These are phyloP conservation scores for Penicillium freii DNA, from an alignment of 2,329 filamentous ascomycete species.

Conservation along the genomic window DNA sequence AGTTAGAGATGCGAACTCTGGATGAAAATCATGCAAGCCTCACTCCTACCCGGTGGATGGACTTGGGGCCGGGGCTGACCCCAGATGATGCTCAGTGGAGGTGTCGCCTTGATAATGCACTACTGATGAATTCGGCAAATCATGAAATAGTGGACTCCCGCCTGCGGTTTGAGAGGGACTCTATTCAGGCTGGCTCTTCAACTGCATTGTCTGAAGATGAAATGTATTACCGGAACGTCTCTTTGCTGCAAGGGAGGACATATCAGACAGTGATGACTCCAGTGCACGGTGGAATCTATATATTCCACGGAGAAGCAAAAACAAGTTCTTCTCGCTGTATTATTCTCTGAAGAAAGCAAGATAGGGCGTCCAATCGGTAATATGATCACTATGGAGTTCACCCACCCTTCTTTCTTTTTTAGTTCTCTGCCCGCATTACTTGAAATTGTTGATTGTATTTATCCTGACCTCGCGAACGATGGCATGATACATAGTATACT, in stretches of 20 bases:
- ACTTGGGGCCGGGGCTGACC: not conserved
- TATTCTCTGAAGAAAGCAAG: too few relatives aligned
- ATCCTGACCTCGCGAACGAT: too few relatives aligned
- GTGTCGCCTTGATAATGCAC: not conserved
- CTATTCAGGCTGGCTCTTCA: not conserved
- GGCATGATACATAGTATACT: too few relatives aligned
- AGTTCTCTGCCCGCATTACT: too few relatives aligned
- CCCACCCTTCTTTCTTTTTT: too few relatives aligned
- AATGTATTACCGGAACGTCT: not conserved
- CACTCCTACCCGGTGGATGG: not conserved
- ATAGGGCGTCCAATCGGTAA: too few relatives aligned
- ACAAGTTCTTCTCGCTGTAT: not conserved
- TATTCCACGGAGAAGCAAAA: not conserved
- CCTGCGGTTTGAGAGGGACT: not conserved
- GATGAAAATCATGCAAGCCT: not conserved
- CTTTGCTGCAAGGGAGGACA: not conserved
- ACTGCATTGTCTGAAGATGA: not conserved
- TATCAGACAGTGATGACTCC: not conserved
- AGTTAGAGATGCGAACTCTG: not conserved
- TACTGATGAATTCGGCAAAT: not conserved
- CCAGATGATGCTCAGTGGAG: not conserved
- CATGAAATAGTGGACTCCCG: not conserved
- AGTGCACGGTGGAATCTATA: not conserved
- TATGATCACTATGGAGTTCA: too few relatives aligned
- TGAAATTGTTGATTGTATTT: too few relatives aligned